Conservation (phyloP, 805 yeast species). For the Priceomyces fermenticarens region DNA sequence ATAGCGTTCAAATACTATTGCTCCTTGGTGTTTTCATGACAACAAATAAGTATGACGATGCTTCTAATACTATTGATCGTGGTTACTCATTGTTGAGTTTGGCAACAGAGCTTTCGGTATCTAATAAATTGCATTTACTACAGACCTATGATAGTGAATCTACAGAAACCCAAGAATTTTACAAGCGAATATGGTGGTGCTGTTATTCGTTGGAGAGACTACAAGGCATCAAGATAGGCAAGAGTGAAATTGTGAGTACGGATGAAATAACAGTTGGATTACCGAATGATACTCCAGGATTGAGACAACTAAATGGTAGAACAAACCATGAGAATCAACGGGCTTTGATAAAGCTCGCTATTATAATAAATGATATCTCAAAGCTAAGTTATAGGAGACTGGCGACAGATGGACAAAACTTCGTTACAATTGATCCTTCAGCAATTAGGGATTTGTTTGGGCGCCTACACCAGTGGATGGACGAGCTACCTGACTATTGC, state of each 20-base stretch:
- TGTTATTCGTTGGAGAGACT: conserved; percentile 13
- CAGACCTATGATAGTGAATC: conserved; percentile 7
- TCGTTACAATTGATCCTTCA: conserved; percentile 8
- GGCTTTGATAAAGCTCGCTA: conserved; percentile 9
- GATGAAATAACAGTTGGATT: conserved; percentile 11
- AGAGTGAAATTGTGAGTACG: conserved; percentile 8
- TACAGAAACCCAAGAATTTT: conserved; percentile 7
- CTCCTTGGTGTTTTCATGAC: conserved; percentile 15
- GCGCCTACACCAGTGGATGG: conserved; percentile 2
- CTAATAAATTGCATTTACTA: conserved; percentile 9
- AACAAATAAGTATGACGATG: conserved; percentile 13
- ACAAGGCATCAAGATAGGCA: conserved; percentile 13
- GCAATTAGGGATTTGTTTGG: conserved; percentile 2
- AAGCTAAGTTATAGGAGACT: conserved; percentile 5
- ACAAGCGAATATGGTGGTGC: conserved; percentile 14
- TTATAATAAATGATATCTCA: conserved; percentile 11
- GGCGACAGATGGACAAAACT: conserved; percentile 2
- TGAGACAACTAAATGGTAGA: conserved; percentile 9
- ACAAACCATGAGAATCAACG: conserved; percentile 9
- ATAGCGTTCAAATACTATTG: conserved; percentile 11
- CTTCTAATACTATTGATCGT: conserved; percentile 11
- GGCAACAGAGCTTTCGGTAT: conserved; percentile 13
- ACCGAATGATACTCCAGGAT: conserved; percentile 8
- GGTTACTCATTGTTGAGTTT: conserved; percentile 12
- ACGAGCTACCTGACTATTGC: background rate